Conservation (phyloP, 306 rosid species). For the Lathyrus oleraceus region DNA sequence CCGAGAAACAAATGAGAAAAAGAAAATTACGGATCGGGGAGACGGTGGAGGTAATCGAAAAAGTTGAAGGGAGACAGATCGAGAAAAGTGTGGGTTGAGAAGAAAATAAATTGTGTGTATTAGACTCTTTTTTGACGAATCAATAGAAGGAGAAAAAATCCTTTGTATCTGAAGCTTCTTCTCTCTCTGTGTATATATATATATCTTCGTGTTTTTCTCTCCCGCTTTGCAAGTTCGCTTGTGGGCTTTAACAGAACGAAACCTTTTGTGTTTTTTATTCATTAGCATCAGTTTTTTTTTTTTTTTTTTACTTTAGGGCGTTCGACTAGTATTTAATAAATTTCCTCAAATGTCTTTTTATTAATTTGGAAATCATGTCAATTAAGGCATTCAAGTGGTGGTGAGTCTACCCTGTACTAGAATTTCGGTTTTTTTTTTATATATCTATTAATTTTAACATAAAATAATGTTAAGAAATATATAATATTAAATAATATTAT, state of each 20-base stretch:
- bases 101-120: not conserved
- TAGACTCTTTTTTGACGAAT: constrained; percentile 15
- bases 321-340: not conserved
- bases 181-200: not conserved
- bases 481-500: too few species aligned
- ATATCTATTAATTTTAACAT: too few species aligned
- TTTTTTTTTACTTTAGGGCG: not conserved
- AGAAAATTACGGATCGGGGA: constrained; percentile 48
- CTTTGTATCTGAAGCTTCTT: constrained; percentile 4
- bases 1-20: constrained; percentile 40
- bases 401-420: too few species aligned
- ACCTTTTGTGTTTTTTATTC: not conserved
- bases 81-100: constrained; percentile 29
- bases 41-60: constrained; percentile 44
- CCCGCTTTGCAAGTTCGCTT: constrained; percentile 16
- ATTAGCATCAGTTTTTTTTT: not conserved
- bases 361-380: too few species aligned
- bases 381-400: too few species aligned
- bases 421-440: too few species aligned
- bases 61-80: constrained; percentile 44
- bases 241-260: constrained; percentile 6
- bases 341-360: not conserved
- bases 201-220: constrained; percentile 23
- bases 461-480: too few species aligned
- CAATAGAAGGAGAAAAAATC: not conserved